phyloP scores from a whole-genome alignment of 2,329 filamentous ascomycete genomes.

The Ilyonectria robusta region DNA sequence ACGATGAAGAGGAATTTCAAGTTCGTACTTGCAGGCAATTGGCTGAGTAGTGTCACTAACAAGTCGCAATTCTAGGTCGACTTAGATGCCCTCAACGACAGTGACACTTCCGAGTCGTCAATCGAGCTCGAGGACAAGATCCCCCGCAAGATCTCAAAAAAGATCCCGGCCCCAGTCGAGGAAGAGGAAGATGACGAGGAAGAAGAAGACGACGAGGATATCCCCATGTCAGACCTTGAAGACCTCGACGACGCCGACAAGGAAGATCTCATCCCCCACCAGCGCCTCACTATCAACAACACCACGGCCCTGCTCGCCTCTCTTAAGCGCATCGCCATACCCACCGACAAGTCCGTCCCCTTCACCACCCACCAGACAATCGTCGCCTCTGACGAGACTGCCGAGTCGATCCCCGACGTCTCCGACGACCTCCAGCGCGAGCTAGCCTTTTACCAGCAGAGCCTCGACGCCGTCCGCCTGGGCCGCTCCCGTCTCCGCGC shows the following conservation, averaged over 20 bases:
- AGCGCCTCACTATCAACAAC: constrained; percentile 98
- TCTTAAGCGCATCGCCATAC: constrained; percentile 81
- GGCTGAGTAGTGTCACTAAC: background rate
- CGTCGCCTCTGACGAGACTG: constrained; percentile 75
- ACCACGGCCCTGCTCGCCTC: constrained; percentile 86
- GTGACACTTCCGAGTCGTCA: constrained; percentile 77
- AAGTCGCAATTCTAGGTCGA: constrained; percentile 58
- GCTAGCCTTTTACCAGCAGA: constrained; percentile 93
- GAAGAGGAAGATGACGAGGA: constrained; percentile 70
- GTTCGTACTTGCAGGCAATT: constrained; percentile 37
- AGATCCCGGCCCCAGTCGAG: constrained; percentile 56
- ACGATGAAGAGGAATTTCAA: constrained; percentile 55
- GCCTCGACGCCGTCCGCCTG: constrained; percentile 81
- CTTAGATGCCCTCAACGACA: constrained; percentile 71
- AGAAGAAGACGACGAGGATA: constrained; percentile 86
- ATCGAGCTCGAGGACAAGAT: constrained; percentile 84
- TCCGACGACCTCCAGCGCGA: constrained; percentile 95
- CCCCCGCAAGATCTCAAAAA: constrained; percentile 60
- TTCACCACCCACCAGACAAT: constrained; percentile 90
- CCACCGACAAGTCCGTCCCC: constrained; percentile 75
- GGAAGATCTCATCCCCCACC: constrained; percentile 89
- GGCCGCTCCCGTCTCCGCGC: constrained; percentile 83
- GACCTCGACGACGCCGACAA: constrained; percentile 83
- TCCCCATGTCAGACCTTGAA: constrained; percentile 89
- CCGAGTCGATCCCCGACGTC: constrained; percentile 80